Evolutionary conservation across 1,284 basidiomycete species (phyloP).

Genomic region (Xerocomus amazonicus): DNA sequence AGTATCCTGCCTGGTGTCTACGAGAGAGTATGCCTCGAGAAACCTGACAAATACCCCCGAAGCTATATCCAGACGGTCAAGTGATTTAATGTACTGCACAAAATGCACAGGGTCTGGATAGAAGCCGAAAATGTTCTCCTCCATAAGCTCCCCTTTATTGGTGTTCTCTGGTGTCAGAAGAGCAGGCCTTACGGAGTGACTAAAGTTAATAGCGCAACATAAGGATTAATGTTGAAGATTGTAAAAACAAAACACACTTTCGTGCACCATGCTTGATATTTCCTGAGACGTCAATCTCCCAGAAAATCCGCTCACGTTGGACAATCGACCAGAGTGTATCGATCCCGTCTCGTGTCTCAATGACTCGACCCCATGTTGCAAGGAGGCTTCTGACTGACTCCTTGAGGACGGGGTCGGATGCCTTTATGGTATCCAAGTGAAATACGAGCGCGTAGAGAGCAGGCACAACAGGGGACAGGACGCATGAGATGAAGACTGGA

Average conservation of each 20-base stretch:
- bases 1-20: constrained; percentile 39
- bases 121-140: constrained; percentile 57
- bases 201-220: constrained; percentile 23
- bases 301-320: constrained; percentile 49
- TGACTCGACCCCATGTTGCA: constrained; percentile 70
- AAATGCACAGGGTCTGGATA: constrained; percentile 72
- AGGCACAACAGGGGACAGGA: constrained; percentile 68
- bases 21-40: constrained; percentile 65
- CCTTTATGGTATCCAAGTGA: constrained; percentile 49
- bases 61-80: constrained; percentile 66
- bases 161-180: constrained; percentile 53
- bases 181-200: constrained; percentile 29
- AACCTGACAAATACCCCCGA: constrained; percentile 71
- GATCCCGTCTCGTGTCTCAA: constrained; percentile 49
- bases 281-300: constrained; percentile 55
- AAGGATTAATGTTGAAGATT: background rate
- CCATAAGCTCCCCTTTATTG: constrained; percentile 37
- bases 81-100: constrained; percentile 56
- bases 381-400: constrained; percentile 60
- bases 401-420: constrained; percentile 58
- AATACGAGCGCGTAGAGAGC: constrained; percentile 64
- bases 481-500: constrained; percentile 55
- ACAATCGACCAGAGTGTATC: constrained; percentile 61
- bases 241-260: constrained; percentile 32
- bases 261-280: constrained; percentile 40